Evolutionary conservation across 73 alveolate species (phyloP).

Genomic region (Paramecium biaurelia): DNA sequence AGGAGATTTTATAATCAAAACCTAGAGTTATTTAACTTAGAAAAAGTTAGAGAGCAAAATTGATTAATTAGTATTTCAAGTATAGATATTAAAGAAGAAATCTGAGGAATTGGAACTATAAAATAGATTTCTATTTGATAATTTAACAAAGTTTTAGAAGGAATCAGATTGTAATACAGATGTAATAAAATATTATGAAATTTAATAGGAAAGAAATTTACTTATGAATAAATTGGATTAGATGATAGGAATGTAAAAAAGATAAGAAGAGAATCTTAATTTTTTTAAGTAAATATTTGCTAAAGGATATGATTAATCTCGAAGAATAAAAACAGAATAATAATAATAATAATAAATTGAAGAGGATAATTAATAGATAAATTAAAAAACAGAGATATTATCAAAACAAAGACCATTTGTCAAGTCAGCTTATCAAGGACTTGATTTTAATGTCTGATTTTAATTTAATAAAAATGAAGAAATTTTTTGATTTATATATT

Average conservation of each 20-base stretch:
- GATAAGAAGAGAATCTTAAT: constrained; percentile 11
- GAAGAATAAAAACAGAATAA: not conserved
- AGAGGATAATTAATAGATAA: not conserved
- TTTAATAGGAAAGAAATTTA: not conserved
- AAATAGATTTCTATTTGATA: not conserved
- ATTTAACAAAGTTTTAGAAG: not conserved
- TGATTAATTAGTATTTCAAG: not conserved
- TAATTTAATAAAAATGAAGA: not conserved
- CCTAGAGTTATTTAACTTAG: not conserved
- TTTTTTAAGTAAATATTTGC: not conserved
- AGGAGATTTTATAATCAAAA: not conserved
- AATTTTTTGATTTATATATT: not conserved
- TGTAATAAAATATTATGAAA: not conserved
- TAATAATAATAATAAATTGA: not conserved
- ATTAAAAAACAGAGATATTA: not conserved
- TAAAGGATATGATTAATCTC: not conserved
- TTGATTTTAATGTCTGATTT: not conserved
- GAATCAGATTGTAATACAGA: not conserved
- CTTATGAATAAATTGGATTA: not conserved
- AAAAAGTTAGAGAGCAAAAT: not conserved
- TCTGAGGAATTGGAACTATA: not conserved
- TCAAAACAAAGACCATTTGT: not conserved
- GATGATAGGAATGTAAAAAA: not conserved
- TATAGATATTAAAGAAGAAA: not conserved
- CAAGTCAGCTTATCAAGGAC: constrained; percentile 34